phyloP scores from a whole-genome alignment of 2,329 filamentous ascomycete species.

The Beauveria scarabaeidicola region DNA sequence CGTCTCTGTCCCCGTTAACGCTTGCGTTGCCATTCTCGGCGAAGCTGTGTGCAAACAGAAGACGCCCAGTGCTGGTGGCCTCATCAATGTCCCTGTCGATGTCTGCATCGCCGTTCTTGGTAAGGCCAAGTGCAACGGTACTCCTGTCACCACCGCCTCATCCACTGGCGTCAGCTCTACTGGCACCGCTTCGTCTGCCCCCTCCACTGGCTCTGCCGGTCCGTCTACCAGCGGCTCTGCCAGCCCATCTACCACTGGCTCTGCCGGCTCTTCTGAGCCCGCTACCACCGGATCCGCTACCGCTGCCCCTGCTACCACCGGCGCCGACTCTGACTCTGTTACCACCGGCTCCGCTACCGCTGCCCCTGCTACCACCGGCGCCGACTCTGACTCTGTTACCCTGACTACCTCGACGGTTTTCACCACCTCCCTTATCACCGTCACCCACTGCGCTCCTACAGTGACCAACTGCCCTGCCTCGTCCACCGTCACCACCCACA shows the following conservation, averaged over 20 bases:
- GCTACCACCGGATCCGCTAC: background rate
- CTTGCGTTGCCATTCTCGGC: conserved; percentile 1
- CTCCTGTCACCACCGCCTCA: background rate
- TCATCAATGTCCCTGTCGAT: background rate
- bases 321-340: background rate
- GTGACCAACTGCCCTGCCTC: conserved; percentile 11
- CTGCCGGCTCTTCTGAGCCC: background rate
- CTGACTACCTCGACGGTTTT: conserved; percentile 4
- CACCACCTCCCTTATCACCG: conserved; percentile 4
- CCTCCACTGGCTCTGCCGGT: background rate
- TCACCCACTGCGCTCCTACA: conserved; percentile 3
- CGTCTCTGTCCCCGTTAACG: background rate
- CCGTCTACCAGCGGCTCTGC: background rate
- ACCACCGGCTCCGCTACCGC: background rate
- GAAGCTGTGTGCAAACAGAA: background rate
- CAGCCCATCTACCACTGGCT: background rate
- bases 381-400: background rate
- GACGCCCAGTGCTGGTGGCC: background rate
- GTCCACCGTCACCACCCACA: conserved; percentile 2
- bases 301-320: background rate
- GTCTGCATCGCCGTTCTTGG: background rate
- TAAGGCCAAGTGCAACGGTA: background rate
- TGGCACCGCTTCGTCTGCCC: background rate
- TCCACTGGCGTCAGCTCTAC: background rate
- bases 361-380: background rate